Percentiles rank a stretch among this genome's conserved stretches.
These are phyloP conservation scores for Metarhizium album DNA, from an alignment of 2,329 filamentous ascomycete genomes.

Conservation along the genomic window DNA sequence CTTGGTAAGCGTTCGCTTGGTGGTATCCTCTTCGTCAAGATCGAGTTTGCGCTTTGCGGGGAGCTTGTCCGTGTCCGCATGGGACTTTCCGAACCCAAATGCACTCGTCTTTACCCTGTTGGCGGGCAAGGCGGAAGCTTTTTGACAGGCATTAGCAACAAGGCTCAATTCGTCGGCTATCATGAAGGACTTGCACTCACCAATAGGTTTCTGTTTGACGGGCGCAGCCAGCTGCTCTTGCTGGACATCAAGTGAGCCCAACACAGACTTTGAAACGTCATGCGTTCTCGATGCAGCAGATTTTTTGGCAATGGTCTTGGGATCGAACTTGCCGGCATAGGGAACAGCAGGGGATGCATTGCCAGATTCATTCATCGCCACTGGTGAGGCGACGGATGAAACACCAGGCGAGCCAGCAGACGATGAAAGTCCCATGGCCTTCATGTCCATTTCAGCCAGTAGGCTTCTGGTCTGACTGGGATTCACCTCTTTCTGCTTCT, in stretches of 20 bases:
- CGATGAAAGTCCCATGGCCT: slow-evolving; percentile 38
- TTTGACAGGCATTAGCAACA: slow-evolving; percentile 14
- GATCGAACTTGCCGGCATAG: slow-evolving; percentile 74
- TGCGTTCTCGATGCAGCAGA: slow-evolving; percentile 49
- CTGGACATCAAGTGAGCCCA: slow-evolving; percentile 36
- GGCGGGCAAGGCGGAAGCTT: slow-evolving; percentile 49
- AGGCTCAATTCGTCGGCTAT: background rate
- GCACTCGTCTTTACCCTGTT: slow-evolving; percentile 65
- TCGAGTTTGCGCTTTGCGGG: slow-evolving; percentile 65
- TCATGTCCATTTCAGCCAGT: slow-evolving; percentile 64
- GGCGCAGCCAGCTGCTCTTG: slow-evolving; percentile 22
- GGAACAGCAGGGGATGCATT: slow-evolving; percentile 41
- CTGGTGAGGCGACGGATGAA: slow-evolving; percentile 40
- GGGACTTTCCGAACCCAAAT: slow-evolving; percentile 69
- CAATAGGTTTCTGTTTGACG: slow-evolving; percentile 23
- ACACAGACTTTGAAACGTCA: slow-evolving; percentile 35
- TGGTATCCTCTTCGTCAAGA: slow-evolving; percentile 80
- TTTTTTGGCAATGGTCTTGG: slow-evolving; percentile 78
- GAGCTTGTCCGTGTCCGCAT: slow-evolving; percentile 53
- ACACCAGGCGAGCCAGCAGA: slow-evolving; percentile 39
- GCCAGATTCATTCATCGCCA: slow-evolving; percentile 29
- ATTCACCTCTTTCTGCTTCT: slow-evolving; percentile 59
- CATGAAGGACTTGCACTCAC: slow-evolving; percentile 18
- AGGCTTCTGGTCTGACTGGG: slow-evolving; percentile 56
- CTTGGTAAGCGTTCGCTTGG: slow-evolving; percentile 80